Conservation (phyloP, 75 land plant genomes). For the Ceratopteris richardii region DNA sequence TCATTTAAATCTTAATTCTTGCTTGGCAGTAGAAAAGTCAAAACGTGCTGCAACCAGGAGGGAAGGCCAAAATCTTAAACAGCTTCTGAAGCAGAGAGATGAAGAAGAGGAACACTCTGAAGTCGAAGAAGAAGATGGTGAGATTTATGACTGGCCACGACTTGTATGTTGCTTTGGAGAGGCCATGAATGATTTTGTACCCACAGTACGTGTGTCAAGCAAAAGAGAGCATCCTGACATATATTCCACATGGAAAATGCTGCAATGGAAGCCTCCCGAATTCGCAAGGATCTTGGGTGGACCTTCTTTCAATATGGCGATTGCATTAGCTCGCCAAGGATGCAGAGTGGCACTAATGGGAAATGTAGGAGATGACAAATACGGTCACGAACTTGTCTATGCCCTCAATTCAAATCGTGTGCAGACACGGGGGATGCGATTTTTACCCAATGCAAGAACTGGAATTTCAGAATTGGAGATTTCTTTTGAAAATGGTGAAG, state of each 20-base stretch:
- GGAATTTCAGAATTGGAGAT: conserved; percentile 62
- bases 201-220: conserved; percentile 65
- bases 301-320: conserved; percentile 65
- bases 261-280: conserved; percentile 63
- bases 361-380: conserved; percentile 74
- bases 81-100: too few species aligned
- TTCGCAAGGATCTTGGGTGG: conserved; percentile 78
- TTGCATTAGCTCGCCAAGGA: conserved; percentile 65
- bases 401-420: conserved; percentile 60
- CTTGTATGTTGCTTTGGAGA: conserved; percentile 98
- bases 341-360: conserved; percentile 81
- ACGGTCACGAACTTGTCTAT: conserved; percentile 52
- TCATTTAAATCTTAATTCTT: too few species aligned
- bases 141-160: conserved; percentile 77
- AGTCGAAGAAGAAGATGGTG: conserved; percentile 35
- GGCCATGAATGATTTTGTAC: conserved; percentile 70
- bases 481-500: conserved; percentile 26
- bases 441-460: conserved; percentile 44
- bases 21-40: too few species aligned
- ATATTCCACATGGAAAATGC: conserved; percentile 50
- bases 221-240: conserved; percentile 65
- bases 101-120: not conserved
- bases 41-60: too few species aligned
- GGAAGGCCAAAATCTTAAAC: too few species aligned
- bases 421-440: conserved; percentile 56